Conservation (phyloP, 2,329 filamentous ascomycete genomes). For the Fusarium nodosum region DNA sequence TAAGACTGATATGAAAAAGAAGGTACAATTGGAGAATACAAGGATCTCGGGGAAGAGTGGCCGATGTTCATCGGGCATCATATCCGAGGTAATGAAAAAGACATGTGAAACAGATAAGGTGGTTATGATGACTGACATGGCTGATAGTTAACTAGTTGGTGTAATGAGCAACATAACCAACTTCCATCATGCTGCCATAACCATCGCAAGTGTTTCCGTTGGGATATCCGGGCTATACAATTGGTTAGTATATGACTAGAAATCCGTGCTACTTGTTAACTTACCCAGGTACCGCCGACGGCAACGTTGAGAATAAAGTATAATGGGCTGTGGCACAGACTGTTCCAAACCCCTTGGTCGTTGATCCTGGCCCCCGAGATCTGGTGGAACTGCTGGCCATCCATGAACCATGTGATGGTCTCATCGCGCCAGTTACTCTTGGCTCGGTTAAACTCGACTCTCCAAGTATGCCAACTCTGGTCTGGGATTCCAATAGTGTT, state of each 20-base stretch:
- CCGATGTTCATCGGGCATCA: background rate
- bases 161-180: slow-evolving; percentile 61
- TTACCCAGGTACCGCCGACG: slow-evolving; percentile 64
- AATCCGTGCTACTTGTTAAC: slow-evolving; percentile 25
- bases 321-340: slow-evolving; percentile 62
- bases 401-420: slow-evolving; percentile 63
- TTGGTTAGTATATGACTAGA: background rate
- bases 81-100: background rate
- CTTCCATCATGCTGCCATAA: slow-evolving; percentile 63
- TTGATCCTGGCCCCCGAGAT: slow-evolving; percentile 60
- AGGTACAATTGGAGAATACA: background rate
- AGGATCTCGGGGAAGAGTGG: rapidly evolving
- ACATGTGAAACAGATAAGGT: background rate
- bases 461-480: slow-evolving; percentile 63
- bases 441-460: slow-evolving; percentile 62
- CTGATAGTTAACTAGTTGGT: slow-evolving; percentile 11
- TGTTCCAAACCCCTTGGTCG: slow-evolving; percentile 61
- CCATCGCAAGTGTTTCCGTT: slow-evolving; percentile 59
- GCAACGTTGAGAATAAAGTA: slow-evolving; percentile 67
- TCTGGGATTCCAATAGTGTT: background rate
- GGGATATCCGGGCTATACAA: slow-evolving; percentile 60
- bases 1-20: background rate
- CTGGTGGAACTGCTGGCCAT: slow-evolving; percentile 60
- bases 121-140: rapidly evolving
- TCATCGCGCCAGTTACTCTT: slow-evolving; percentile 60